These are phyloP conservation scores for Nicotiana otophora DNA, from an alignment of 257 asterid genomes.

Conservation along the genomic window DNA sequence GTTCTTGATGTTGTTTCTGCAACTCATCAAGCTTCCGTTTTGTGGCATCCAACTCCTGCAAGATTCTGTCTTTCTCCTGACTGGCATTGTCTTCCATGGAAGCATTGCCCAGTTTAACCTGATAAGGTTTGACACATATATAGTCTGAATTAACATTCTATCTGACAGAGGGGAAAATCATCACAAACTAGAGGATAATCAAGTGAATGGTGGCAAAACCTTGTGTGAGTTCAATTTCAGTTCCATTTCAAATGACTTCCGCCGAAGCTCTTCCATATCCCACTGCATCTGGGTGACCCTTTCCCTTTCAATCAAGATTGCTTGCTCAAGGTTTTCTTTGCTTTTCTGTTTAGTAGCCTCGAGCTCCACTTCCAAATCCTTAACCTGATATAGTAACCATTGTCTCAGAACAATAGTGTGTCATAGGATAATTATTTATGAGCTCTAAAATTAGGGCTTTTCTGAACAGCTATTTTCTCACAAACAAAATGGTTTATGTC, in stretches of 20 bases:
- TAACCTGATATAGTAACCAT: constrained; percentile 51
- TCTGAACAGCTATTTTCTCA: not conserved
- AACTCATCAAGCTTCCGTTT: constrained; percentile 56
- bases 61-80: constrained; percentile 41
- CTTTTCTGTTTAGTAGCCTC: constrained; percentile 74
- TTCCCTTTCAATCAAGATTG: constrained; percentile 80
- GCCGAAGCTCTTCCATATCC: constrained; percentile 97
- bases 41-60: constrained; percentile 54
- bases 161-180: constrained; percentile 11
- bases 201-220: constrained; percentile 33
- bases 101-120: constrained; percentile 36
- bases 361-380: constrained; percentile 97
- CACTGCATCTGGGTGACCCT: constrained; percentile 97
- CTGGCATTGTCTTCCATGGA: constrained; percentile 22
- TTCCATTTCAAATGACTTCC: constrained; percentile 78
- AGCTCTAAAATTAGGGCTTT: not conserved
- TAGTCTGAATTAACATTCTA: constrained; percentile 1
- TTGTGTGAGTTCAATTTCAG: constrained; percentile 62
- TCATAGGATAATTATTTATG: not conserved
- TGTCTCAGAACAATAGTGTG: not conserved
- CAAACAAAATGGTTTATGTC: not conserved
- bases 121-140: constrained; percentile 16
- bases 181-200: constrained; percentile 16
- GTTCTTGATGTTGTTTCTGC: constrained; percentile 60
- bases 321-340: constrained; percentile 91